Evolutionary conservation across 306 rosid species (phyloP).

Genomic region (Inga leiocalycina): DNA sequence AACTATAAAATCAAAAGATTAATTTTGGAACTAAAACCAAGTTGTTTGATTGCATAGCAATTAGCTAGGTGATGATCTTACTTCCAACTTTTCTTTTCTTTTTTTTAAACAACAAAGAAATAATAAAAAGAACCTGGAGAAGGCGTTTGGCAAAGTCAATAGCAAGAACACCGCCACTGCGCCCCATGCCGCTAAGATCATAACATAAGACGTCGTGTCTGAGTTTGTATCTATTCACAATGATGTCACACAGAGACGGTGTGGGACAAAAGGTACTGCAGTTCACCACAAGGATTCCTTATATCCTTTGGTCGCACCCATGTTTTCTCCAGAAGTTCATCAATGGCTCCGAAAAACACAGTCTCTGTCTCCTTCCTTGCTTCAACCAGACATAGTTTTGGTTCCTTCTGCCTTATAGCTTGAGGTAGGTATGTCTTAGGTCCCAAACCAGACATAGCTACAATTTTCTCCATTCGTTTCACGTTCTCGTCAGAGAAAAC

Average conservation of each 20-base stretch:
- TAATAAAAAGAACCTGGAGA: slow-evolving; percentile 25
- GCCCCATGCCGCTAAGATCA: slow-evolving; percentile 39
- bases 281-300: slow-evolving; percentile 24
- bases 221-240: slow-evolving; percentile 35
- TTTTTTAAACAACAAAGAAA: too few relatives aligned
- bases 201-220: slow-evolving; percentile 6
- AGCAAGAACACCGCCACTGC: slow-evolving; percentile 40
- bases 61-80: too few relatives aligned
- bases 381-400: neutral
- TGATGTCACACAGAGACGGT: slow-evolving; percentile 33
- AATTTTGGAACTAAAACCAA: too few relatives aligned
- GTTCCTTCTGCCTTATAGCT: neutral
- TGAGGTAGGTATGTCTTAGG: slow-evolving; percentile 21
- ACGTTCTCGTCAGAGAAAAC: slow-evolving; percentile 9
- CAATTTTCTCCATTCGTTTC: neutral
- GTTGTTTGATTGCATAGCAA: too few relatives aligned
- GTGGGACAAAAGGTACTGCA: slow-evolving; percentile 24
- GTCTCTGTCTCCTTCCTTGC: slow-evolving; percentile 14
- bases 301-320: slow-evolving; percentile 20
- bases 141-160: slow-evolving; percentile 37
- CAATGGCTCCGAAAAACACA: slow-evolving; percentile 9
- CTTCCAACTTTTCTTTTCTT: too few relatives aligned
- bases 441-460: slow-evolving; percentile 29
- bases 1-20: too few relatives aligned
- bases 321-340: slow-evolving; percentile 36